phyloP scores from a whole-genome alignment of 2,329 filamentous ascomycete species.

The Zarea fungicola region DNA sequence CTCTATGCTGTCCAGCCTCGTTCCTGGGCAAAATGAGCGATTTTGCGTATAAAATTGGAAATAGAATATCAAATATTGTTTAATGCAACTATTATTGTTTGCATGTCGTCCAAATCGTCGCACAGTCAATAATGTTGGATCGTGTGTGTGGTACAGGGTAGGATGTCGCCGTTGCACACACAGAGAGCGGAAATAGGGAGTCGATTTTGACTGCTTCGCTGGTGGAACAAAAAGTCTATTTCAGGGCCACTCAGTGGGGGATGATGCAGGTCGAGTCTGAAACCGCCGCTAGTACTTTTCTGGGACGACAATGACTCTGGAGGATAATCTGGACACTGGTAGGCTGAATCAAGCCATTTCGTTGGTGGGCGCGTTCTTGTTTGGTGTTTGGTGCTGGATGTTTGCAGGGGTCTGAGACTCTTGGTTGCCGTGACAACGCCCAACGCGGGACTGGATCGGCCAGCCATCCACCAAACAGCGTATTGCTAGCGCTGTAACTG shows the following conservation, averaged over 20 bases:
- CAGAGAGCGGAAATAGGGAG: too few relatives aligned
- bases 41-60: too few relatives aligned
- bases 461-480: conserved; percentile 1
- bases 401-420: too few relatives aligned
- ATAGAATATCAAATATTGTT: too few relatives aligned
- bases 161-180: background rate
- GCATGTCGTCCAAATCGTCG: too few relatives aligned
- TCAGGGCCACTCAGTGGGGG: conserved; percentile 2
- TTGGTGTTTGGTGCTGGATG: too few relatives aligned
- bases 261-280: conserved; percentile 7
- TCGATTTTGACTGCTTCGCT: background rate
- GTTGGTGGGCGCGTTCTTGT: background rate
- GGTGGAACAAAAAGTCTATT: background rate
- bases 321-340: background rate
- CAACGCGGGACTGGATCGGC: conserved; percentile 7
- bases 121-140: too few relatives aligned
- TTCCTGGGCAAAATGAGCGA: too few relatives aligned
- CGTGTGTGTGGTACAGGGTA: too few relatives aligned
- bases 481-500: background rate
- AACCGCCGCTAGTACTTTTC: conserved; percentile 9
- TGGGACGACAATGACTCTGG: background rate
- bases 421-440: conserved; percentile 11
- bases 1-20: too few relatives aligned
- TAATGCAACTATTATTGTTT: too few relatives aligned
- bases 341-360: too few relatives aligned